Evolutionary conservation across 306 rosid species (phyloP), one percentile per base, ranked within the genome.

Genomic region (Cicer bijugum): DNA sequence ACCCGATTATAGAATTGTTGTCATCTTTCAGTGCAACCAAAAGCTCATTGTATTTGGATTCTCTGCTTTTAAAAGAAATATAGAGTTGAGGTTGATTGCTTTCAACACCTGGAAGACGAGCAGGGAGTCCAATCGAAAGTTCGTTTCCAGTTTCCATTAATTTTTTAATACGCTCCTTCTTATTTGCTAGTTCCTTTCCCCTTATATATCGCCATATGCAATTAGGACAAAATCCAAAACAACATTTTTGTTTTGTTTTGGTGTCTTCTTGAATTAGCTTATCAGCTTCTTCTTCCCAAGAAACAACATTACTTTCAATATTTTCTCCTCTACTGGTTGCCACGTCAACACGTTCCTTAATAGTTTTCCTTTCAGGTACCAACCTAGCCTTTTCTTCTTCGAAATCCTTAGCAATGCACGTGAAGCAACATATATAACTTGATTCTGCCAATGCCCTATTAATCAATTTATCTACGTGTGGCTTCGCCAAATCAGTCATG

Each of bases 171-270:
- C 19, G 4, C 40, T 35, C 8, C 0, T 2, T 9, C 75, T 64
- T 79, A 0, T 35, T 1, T 12, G 4, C 12, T 9, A 79, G 4
- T 1, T 72, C 75, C 16, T 79, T 72, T 9, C 75, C 75, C 65
- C 44, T 51, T 2, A 0, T 11, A 45, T 57, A 56, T 12, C 11
- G 20, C 57, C 48, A 39, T 20, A 19, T 4, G 60, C 50, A 74
- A 50, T 74, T 10, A 23, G 59, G 14, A 42, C 52, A 50, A 12
- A 40, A 19, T 2, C 75, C 75, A 9, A 55, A 68, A 56, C 74
- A 28, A 3, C 80, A 67, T 3, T 14, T 23, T 8, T 2, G 14
- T 14, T 48, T 40, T 39, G 16, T 16, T 38, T 58, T 40, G 1
- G 75, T 47, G 23, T 80, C 73, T 5, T 75, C 77, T 12, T 17